Base-by-base conservation (phyloP, 495 filamentous ascomycete species). In the Tuber calosporum region DNA sequence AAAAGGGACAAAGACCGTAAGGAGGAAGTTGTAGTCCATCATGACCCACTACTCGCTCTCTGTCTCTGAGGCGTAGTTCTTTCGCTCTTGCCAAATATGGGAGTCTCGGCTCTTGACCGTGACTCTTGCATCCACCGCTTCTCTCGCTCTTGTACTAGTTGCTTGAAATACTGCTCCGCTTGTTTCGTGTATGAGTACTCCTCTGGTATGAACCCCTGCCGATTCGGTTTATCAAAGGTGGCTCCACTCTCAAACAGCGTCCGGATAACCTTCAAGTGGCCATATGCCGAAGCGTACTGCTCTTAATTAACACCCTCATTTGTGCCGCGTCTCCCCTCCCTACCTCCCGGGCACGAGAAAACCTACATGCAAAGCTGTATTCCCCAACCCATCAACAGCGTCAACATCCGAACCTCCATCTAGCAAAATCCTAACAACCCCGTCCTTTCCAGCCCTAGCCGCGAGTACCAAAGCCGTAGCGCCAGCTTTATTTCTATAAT, bases 361-460 rank as follows among this genome's bases (percentile, higher is more conserved):
- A 71, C 87, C 85, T 82, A 87, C 89, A 83, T 96, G 92, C 71
- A 95, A 85, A 19, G 91, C 88, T 34, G 91, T 94, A 79, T 94
- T 93, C 17, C 92, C 92, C 34, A 88, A 84, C 17, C 82, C 75
- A 81, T 96, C 92, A 4, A 83, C 82, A 75, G 75, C 77, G 73
- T 83, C 75, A 36, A 66, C 68, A 69, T 79, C 73, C 17, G 81
- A 81, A 8, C 68, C 66, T 39, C 72, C 69, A 45, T 77, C 74
- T 19, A 80, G 38, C 8, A 82, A 53, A 36, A 75, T 82, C 72
- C 81, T 83, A 30, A 90, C 90, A 43, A 90, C 85, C 43, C 87
- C 86, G 70, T 87, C 86, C 75, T 89, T 86, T 13, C 88, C 87
- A 1, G 83, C 84, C 9, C 82, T 81, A 22, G 88, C 85, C 22